phyloP scores from a whole-genome alignment of 1,139 yeast species.

The Cylindricascospora bacillispora region DNA sequence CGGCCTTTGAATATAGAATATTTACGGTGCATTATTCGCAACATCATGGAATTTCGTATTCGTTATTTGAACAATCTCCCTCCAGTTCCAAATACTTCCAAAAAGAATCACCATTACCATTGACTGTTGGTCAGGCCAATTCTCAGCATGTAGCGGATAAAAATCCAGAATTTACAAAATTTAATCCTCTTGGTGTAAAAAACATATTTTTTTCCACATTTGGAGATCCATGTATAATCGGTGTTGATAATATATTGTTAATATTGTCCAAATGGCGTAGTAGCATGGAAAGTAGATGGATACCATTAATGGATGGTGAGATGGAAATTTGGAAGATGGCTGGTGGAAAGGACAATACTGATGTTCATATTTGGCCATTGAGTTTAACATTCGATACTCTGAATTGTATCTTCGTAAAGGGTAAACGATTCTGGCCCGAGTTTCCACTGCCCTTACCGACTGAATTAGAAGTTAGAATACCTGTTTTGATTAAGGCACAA shows the following conservation, averaged over 20 bases:
- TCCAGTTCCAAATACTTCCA: constrained; percentile 25
- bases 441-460: constrained; percentile 78
- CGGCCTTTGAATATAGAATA: constrained; percentile 29
- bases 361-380: constrained; percentile 69
- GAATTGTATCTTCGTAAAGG: constrained; percentile 63
- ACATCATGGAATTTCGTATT: constrained; percentile 19
- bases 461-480: constrained; percentile 59
- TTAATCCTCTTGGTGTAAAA: constrained; percentile 32
- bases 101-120: constrained; percentile 21
- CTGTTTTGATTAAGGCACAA: constrained; percentile 30
- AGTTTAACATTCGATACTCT: constrained; percentile 57
- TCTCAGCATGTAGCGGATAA: background rate
- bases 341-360: constrained; percentile 45
- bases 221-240: constrained; percentile 80
- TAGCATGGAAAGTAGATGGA: constrained; percentile 69
- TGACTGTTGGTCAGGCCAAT: constrained; percentile 14
- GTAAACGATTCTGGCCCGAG: constrained; percentile 36
- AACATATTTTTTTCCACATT: constrained; percentile 74
- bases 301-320: constrained; percentile 65
- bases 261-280: constrained; percentile 71
- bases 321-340: constrained; percentile 34
- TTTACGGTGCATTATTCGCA: constrained; percentile 22
- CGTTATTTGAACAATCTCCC: constrained; percentile 20
- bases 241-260: constrained; percentile 60
- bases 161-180: constrained; percentile 9